Evolutionary conservation across 1,284 basidiomycete species (phyloP), one percentile per base, ranked within the genome.

Genomic region (Marasmius tenuissimus): DNA sequence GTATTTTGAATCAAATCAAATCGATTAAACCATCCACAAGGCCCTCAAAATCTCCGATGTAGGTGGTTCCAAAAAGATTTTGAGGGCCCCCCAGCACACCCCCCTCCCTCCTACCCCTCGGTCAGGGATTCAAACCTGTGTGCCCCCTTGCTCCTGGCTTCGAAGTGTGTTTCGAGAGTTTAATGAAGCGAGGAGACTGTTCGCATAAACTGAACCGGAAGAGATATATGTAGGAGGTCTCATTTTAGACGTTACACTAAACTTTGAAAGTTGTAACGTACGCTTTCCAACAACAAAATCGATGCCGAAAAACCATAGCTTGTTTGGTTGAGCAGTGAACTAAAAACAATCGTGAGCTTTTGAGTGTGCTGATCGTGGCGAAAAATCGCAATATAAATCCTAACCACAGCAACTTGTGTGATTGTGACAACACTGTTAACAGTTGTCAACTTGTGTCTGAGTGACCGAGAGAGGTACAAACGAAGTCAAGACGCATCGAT

Each of bases 281-380:
- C 76, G 66, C 65, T 76, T 76, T 52, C 76, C 76, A 27, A 77
- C 71, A 16, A 76, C 70, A 50, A 79, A 79, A 58, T 78, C 76
- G 52, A 79, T 76, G 0, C 70, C 76, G 20, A 78, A 60, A 64
- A 72, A 77, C 76, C 76, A 79, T 3, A 77, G 66, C 18, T 70
- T 73, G 34, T 73, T 61, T n/a, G 76, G 75, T 18, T 67, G 67
- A 10, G 69, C 58, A 4, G 71, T 69, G 60, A 77, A 78, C 76
- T 77, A 54, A 35, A 10, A 7, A 42, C n/a, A n/a, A 47, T 38
- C 6, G 18, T 27, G 11, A 22, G 5, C 34, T 5, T 18, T 10
- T 12, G 4, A 22, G 49, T 22, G 14, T 16, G 5, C 8, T 51
- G n/a, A 18, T 14, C 33, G 33, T 34, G 7, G 35, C 18, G 50